Evolutionary conservation across 371 early-diverging fungal species (phyloP), one percentile per base, ranked within the genome.

Genomic region (Haplosporangium sp.): DNA sequence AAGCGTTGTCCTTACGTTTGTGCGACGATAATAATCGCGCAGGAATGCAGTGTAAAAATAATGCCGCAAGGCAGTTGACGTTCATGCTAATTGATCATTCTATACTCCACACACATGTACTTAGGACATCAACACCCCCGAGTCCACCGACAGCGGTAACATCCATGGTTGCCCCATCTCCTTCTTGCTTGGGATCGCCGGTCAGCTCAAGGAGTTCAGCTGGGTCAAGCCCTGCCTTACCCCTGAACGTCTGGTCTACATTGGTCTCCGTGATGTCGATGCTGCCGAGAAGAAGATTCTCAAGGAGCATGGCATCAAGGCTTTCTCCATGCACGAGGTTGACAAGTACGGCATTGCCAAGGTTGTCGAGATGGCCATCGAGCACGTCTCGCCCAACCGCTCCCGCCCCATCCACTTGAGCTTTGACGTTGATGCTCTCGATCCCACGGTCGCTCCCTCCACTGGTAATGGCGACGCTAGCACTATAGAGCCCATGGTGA

Each of bases 231-330:
- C 95, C 21, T 87, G 91, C 71, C 84, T 98, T 42, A 84, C 85
- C 47, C 82, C 90, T 23, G 86, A 94, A 56, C 89, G 93, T 45
- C 81, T 98, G 47, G 96, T 94, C 42, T 98, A 98, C 85, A 97
- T 98, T 85, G 99, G 98, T 52, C 87, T 98, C 62, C 93, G 99
- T 64, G 98, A 98, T 84, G 89, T 98, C 38, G 99, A 98, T 82
- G 85, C 82, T 1, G 90, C 84, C 14, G 97, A 97, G 79, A 96
- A 95, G 86, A 84, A 86, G 68, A 90, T 96, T 56, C 81, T 97
- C 57, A 82, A 86, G 14, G 88, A 94, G 59, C 77, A 91, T 56
- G 86, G 86, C 56, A 97, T 96, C 86, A 93, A 93, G 83, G 98
- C 97, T 18, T 98, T 95, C 79, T 92, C 95, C 5, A 98, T 97